Conservation (phyloP, 2,329 filamentous ascomycete species). For the Coniochaeta prunicola region DNA sequence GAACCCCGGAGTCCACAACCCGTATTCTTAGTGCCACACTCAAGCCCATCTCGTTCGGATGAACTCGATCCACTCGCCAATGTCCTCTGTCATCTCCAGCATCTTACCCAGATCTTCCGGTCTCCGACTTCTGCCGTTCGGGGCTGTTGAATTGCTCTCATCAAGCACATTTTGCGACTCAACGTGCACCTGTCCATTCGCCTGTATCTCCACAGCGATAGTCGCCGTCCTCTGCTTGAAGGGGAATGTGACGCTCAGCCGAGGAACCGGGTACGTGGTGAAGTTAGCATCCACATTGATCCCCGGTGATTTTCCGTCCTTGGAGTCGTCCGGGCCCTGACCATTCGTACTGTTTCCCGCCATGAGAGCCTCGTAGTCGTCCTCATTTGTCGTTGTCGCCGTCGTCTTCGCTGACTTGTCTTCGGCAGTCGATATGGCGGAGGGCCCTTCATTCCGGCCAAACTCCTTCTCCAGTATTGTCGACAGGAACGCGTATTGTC, state of each 20-base stretch:
- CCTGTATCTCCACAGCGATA: constrained; percentile 50
- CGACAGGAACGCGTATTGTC: constrained; percentile 68
- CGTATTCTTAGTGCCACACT: background rate
- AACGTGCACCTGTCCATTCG: constrained; percentile 52
- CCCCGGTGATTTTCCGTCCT: background rate
- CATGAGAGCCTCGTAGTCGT: constrained; percentile 17
- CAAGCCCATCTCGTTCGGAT: constrained; percentile 29
- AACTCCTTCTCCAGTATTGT: constrained; percentile 59
- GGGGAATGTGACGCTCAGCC: constrained; percentile 47
- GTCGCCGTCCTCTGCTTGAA: constrained; percentile 39
- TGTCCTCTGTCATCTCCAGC: constrained; percentile 42
- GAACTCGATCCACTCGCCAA: constrained; percentile 48
- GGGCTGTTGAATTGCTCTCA: constrained; percentile 14
- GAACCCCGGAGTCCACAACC: background rate
- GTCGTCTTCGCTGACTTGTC: constrained; percentile 1
- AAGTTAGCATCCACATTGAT: constrained; percentile 45
- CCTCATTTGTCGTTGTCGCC: constrained; percentile 15
- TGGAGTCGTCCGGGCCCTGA: constrained; percentile 6
- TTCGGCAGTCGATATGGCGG: constrained; percentile 5
- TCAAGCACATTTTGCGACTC: constrained; percentile 49
- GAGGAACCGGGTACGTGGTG: constrained; percentile 40
- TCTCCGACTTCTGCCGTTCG: constrained; percentile 27
- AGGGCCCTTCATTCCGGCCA: constrained; percentile 21
- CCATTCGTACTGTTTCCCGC: background rate
- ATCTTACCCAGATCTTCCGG: constrained; percentile 35